Evolutionary conservation across 106 monocot species (phyloP), one percentile per base, ranked within the genome.

Genomic region (Apostasia shenzhenica): DNA sequence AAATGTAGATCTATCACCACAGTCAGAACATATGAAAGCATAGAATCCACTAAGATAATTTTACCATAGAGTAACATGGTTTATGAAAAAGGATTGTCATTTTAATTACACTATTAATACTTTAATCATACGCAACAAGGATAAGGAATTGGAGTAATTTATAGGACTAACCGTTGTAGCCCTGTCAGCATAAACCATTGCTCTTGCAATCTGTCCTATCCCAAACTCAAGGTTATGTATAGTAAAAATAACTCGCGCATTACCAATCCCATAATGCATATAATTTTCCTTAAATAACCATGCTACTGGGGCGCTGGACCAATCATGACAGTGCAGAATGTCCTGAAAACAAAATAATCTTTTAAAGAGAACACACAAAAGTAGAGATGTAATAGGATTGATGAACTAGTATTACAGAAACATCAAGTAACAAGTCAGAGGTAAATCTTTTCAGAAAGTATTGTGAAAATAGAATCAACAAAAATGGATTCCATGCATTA

Each of bases 181-280:
- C 75, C 87, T 97, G 70, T 97, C 92, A 59, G 87, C 73, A 87
- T 73, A 41, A 45, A 50, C 1, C 92, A 97, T 89, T 69, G 97
- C 97, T 82, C 78, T 92, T 55, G 81, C 79, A 69, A 97, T 92
- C 59, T 83, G 76, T 26, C 77, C 72, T 61, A 69, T 67, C 48
- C 97, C 97, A 76, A 87, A 97, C 64, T 97, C 97, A 75, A 97
- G 89, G 66, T 97, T 97, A 77, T 97, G 97, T 76, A 97, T 92
- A 14, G 97, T 97, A 67, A 97, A 92, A 55, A 97, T 67, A 63
- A 97, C 81, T 72, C 89, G 80, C 59, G 86, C 77, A 75, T 76
- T 84, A 45, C 63, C 74, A 59, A 97, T 70, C 13, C 85, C 89
- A 81, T 68, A 68, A 45, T 85, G 84, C 57, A 41, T 79, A 73